These are phyloP conservation scores for Sarocladium oryzae DNA, from an alignment of 2,329 filamentous ascomycete species.

Conservation along the genomic window DNA sequence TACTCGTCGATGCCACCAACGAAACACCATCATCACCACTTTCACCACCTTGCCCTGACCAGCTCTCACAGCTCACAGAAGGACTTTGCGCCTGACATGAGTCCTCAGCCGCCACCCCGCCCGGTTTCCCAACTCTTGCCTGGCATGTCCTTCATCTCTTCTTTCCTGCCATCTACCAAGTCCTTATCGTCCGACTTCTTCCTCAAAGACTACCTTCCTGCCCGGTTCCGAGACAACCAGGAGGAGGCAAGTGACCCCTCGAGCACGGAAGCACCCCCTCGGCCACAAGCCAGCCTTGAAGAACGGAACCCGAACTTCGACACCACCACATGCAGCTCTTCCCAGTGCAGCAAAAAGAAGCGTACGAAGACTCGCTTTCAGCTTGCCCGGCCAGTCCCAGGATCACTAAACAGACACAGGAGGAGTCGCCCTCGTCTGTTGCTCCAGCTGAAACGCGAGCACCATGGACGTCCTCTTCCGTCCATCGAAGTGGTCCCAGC, in stretches of 20 bases:
- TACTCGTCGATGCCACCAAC: constrained; percentile 35
- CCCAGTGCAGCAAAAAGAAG: background rate
- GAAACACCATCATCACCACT: constrained; percentile 25
- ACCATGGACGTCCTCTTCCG: constrained; percentile 50
- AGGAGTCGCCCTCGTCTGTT: constrained; percentile 54
- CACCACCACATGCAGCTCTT: constrained; percentile 4
- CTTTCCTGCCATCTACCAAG: background rate
- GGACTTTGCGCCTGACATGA: constrained; percentile 18
- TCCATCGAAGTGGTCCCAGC: constrained; percentile 69
- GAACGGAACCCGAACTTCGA: background rate
- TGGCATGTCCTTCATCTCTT: constrained; percentile 3
- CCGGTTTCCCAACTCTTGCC: background rate
- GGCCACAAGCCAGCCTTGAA: too few species aligned
- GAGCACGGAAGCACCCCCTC: too few species aligned
- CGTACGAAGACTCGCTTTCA: constrained; percentile 47
- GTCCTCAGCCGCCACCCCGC: background rate
- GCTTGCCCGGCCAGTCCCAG: constrained; percentile 60
- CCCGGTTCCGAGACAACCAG: background rate
- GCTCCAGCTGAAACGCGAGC: constrained; percentile 62
- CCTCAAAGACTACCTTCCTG: background rate
- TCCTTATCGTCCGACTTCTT: constrained; percentile 1
- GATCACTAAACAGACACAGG: background rate
- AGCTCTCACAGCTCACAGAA: constrained; percentile 30
- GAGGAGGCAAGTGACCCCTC: background rate
- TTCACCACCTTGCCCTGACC: constrained; percentile 27